Conservation (phyloP, 129 eudicot species). For the Centella asiatica region DNA sequence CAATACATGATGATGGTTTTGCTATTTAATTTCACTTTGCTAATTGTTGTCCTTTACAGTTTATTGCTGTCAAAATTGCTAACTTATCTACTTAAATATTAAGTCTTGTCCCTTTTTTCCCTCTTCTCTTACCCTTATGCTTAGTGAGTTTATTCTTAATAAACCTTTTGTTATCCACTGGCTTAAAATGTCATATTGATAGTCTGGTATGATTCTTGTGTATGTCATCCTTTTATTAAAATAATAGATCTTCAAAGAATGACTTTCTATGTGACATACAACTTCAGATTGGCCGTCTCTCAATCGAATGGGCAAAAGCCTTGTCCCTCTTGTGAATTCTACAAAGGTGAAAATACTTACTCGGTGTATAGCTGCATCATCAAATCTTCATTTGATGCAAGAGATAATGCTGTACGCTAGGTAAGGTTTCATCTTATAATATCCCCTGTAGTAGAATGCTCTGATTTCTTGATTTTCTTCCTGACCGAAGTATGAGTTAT, state of each 20-base stretch:
- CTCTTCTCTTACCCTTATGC: no score
- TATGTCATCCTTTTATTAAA: not conserved
- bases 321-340: conserved; percentile 80
- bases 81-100: no score
- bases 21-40: no score
- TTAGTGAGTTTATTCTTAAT: no score
- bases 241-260: not conserved
- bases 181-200: no score
- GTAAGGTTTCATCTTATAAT: conserved; percentile 11
- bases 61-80: no score
- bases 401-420: conserved; percentile 70
- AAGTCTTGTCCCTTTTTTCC: no score
- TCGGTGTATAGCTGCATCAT: conserved; percentile 68
- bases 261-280: not conserved
- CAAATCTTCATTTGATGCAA: conserved; percentile 47
- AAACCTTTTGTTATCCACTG: no score
- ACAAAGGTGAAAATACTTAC: conserved; percentile 63
- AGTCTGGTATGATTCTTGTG: no score
- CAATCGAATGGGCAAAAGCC: conserved; percentile 82
- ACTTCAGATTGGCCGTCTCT: conserved; percentile 64
- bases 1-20: no score
- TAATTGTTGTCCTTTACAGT: no score
- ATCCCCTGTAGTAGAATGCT: not conserved
- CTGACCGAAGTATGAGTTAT: not conserved
- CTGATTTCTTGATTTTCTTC: not conserved